phyloP scores from a whole-genome alignment of 371 early-diverging fungal species.

The Dentiscutata heterogama region DNA sequence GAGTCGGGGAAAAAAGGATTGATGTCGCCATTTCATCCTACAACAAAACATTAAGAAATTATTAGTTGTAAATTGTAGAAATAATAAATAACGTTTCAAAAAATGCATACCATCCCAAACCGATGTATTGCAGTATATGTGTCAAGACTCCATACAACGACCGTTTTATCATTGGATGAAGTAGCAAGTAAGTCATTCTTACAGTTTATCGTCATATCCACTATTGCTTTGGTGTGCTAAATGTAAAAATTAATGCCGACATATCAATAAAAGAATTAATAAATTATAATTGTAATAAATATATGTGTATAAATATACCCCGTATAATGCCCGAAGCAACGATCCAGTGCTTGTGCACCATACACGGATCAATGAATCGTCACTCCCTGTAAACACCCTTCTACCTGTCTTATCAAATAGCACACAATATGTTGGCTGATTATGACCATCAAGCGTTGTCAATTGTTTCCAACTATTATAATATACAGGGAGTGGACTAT shows the following conservation, averaged over 20 bases:
- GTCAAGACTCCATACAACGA: slow-evolving; percentile 84
- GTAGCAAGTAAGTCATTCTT: slow-evolving; percentile 90
- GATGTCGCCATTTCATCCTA: slow-evolving; percentile 75
- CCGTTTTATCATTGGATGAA: slow-evolving; percentile 81
- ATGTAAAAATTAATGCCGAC: too few relatives aligned
- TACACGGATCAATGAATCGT: slow-evolving; percentile 88
- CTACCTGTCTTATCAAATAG: slow-evolving; percentile 3
- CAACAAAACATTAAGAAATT: slow-evolving; percentile 10
- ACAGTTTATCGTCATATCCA: slow-evolving; percentile 82
- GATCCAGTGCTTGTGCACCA: slow-evolving; percentile 89
- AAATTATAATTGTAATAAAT: too few relatives aligned
- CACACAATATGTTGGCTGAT: neutral
- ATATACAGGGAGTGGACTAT: neutral
- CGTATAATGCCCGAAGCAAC: slow-evolving; percentile 84
- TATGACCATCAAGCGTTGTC: slow-evolving; percentile 16
- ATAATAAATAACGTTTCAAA: neutral
- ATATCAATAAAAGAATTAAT: too few relatives aligned
- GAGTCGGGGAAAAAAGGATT: slow-evolving; percentile 88
- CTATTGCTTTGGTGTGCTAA: slow-evolving; percentile 59
- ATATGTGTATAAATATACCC: slow-evolving; percentile 45
- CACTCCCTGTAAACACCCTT: slow-evolving; percentile 67
- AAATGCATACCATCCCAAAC: slow-evolving; percentile 52
- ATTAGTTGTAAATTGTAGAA: neutral
- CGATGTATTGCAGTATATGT: slow-evolving; percentile 78
- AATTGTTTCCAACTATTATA: neutral